Evolutionary conservation across 1,284 basidiomycete species (phyloP).

Genomic region (Trichosporon faecale): DNA sequence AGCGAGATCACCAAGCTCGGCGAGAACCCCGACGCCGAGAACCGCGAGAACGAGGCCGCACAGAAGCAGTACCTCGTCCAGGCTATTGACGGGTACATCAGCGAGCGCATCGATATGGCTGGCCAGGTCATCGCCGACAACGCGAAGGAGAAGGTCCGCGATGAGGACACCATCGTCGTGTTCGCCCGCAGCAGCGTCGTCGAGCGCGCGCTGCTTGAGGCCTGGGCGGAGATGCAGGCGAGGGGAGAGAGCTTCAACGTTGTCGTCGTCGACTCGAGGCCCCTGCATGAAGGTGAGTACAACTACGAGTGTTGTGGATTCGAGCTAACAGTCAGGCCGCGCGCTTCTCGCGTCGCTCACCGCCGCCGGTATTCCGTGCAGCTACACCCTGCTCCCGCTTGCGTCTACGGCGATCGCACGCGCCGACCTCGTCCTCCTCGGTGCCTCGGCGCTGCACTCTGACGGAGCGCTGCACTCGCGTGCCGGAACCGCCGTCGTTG

Average conservation of each 20-base stretch:
- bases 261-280: conserved; percentile 90
- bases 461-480: conserved; percentile 93
- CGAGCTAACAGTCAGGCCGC: conserved; percentile 61
- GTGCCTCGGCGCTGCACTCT: conserved; percentile 88
- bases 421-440: conserved; percentile 78
- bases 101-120: conserved; percentile 88
- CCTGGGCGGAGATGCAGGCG: conserved; percentile 59
- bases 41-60: conserved; percentile 90
- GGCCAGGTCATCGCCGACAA: conserved; percentile 89
- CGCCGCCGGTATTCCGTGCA: conserved; percentile 74
- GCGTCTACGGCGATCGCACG: conserved; percentile 77
- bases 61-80: conserved; percentile 80
- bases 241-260: conserved; percentile 74
- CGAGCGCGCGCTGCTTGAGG: conserved; percentile 80
- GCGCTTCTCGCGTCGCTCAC: conserved; percentile 70
- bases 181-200: conserved; percentile 94
- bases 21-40: conserved; percentile 75
- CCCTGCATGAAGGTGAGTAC: conserved; percentile 76
- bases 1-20: conserved; percentile 89
- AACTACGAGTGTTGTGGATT: no score
- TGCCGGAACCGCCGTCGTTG: conserved; percentile 90
- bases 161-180: conserved; percentile 87
- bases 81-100: conserved; percentile 90
- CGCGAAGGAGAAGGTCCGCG: conserved; percentile 86
- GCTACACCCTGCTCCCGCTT: conserved; percentile 87